These are phyloP conservation scores for Cordyceps militaris DNA, from an alignment of 2,329 filamentous ascomycete species.

Conservation along the genomic window DNA sequence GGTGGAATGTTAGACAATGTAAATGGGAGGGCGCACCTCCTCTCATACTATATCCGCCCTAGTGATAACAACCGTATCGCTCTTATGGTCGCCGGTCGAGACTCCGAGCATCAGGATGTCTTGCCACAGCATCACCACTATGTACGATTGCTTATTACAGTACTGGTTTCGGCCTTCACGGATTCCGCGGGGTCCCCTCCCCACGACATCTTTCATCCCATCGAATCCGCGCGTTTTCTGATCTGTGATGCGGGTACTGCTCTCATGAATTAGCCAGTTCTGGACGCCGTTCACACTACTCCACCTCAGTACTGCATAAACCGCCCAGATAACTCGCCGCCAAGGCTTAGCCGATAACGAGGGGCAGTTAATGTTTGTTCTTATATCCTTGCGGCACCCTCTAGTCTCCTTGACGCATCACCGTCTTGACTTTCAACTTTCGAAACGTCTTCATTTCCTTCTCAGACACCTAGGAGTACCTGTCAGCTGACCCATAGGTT, in stretches of 20 bases:
- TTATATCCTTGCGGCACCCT: background rate
- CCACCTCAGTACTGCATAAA: background rate
- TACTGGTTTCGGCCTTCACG: background rate
- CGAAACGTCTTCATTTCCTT: background rate
- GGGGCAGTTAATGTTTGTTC: background rate
- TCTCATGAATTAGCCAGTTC: conserved; percentile 2
- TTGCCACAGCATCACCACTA: background rate
- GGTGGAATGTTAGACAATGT: background rate
- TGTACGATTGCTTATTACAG: background rate
- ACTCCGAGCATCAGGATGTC: background rate
- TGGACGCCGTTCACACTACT: background rate
- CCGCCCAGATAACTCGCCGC: background rate
- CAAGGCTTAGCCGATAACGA: background rate
- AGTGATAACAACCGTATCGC: background rate
- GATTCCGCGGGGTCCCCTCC: background rate
- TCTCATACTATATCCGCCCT: background rate
- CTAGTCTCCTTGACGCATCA: background rate
- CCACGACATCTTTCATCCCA: background rate
- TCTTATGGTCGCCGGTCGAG: background rate
- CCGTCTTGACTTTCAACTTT: background rate
- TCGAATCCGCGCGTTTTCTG: background rate
- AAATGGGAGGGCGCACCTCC: background rate
- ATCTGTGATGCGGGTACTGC: background rate
- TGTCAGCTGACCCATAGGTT: too few relatives aligned
- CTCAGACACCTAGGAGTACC: background rate